Conservation (phyloP, 768 basidiomycete species). For the Wakefieldia striispora region DNA sequence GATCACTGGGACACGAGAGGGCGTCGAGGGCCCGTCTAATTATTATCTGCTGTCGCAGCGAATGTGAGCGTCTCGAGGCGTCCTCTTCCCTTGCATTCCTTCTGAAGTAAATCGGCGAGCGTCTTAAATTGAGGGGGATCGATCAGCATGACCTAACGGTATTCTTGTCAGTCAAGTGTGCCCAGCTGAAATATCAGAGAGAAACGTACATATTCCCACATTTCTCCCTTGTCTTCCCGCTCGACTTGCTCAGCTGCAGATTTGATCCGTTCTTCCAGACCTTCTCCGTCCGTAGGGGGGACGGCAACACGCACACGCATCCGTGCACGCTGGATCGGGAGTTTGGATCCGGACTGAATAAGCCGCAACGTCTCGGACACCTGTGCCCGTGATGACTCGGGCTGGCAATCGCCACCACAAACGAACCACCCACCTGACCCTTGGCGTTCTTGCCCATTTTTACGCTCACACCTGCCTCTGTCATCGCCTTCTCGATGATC, state of each 20-base stretch:
- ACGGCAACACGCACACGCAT: conserved; percentile 89
- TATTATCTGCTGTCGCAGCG: conserved; percentile 52
- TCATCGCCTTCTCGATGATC: conserved; percentile 98
- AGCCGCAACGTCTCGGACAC: conserved; percentile 86
- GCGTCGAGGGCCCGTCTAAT: conserved; percentile 3
- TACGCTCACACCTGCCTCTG: conserved; percentile 90
- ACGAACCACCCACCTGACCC: conserved; percentile 63
- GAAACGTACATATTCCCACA: conserved; percentile 83
- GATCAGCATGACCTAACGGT: conserved; percentile 78
- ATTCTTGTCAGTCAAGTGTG: conserved; percentile 9
- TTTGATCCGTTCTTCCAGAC: conserved; percentile 66
- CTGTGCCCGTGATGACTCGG: conserved; percentile 35
- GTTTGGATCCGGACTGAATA: conserved; percentile 76
- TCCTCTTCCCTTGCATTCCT: conserved; percentile 86
- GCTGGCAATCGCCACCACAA: neutral
- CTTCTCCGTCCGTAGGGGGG: conserved; percentile 62
- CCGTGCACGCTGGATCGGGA: conserved; percentile 89
- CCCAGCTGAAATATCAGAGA: neutral
- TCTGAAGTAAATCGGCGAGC: conserved; percentile 86
- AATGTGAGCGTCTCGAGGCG: conserved; percentile 81
- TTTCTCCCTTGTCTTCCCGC: conserved; percentile 69
- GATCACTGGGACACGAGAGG: no score
- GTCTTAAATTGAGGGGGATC: conserved; percentile 90
- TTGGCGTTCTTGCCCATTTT: conserved; percentile 89
- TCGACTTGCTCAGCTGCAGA: conserved; percentile 82